These are phyloP conservation scores for Fusarium bactridioides DNA, from an alignment of 2,329 filamentous ascomycete species.

Conservation along the genomic window DNA sequence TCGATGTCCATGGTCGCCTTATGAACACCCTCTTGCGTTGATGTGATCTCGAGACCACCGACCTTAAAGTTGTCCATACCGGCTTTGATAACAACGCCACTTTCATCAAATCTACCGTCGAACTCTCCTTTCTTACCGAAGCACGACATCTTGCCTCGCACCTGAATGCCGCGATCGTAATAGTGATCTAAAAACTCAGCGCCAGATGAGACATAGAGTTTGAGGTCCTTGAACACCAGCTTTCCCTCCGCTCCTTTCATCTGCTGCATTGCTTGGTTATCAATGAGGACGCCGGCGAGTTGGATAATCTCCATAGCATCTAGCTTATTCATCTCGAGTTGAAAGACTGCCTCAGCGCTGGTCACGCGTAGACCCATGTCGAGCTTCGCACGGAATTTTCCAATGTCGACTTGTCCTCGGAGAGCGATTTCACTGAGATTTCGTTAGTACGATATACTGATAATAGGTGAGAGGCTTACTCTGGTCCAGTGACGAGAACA, in stretches of 20 bases:
- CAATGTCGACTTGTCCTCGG: neutral
- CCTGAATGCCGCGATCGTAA: neutral
- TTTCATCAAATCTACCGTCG: neutral
- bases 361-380: neutral
- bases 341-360: neutral
- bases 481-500: neutral
- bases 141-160: neutral
- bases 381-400: neutral
- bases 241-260: neutral
- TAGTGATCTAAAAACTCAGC: neutral
- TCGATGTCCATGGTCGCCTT: neutral
- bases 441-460: rapidly evolving
- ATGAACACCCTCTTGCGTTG: neutral
- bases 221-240: neutral
- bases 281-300: neutral
- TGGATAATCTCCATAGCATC: neutral
- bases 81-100: neutral
- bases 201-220: neutral
- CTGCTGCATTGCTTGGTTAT: neutral
- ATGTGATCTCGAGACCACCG: neutral
- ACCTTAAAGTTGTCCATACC: neutral
- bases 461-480: neutral
- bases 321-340: neutral
- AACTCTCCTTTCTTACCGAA: neutral
- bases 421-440: neutral